phyloP scores from a whole-genome alignment of 495 filamentous ascomycete genomes.

The Penicillium parvum region DNA sequence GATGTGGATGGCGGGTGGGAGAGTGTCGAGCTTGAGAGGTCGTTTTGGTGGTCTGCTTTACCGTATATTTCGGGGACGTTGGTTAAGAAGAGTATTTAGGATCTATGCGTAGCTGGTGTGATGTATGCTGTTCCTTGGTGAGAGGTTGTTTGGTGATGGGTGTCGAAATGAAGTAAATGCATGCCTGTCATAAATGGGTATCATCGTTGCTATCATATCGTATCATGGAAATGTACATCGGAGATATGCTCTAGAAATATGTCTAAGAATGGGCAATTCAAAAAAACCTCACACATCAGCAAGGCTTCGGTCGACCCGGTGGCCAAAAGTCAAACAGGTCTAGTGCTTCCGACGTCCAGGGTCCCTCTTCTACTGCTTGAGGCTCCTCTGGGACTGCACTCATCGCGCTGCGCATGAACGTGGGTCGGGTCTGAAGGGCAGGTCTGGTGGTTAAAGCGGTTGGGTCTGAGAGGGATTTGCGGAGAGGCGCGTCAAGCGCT shows the following conservation, averaged over 20 bases:
- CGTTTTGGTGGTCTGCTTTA: constrained; percentile 44
- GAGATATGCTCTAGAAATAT: background rate
- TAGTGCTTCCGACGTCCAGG: constrained; percentile 57
- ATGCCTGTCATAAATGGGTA: constrained; percentile 11
- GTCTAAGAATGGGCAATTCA: background rate
- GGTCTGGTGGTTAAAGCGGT: constrained; percentile 19
- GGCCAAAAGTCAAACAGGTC: constrained; percentile 58
- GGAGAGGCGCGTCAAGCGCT: constrained; percentile 22
- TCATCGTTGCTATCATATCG: constrained; percentile 5
- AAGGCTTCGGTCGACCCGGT: constrained; percentile 33
- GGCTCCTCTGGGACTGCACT: constrained; percentile 10
- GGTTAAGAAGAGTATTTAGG: constrained; percentile 38
- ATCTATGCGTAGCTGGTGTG: too few relatives aligned
- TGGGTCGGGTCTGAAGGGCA: constrained; percentile 10
- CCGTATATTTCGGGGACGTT: constrained; percentile 55
- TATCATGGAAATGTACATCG: background rate
- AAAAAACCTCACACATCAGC: too few relatives aligned
- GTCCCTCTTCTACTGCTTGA: constrained; percentile 27
- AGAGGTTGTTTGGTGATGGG: too few relatives aligned
- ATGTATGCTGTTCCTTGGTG: too few relatives aligned
- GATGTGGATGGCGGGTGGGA: constrained; percentile 50
- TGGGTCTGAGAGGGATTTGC: constrained; percentile 38
- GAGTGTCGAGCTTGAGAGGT: constrained; percentile 47
- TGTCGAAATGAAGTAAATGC: background rate
- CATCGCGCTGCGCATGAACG: constrained; percentile 17